Base-by-base conservation (phyloP, 2,329 filamentous ascomycete genomes). In the Reticulascus tulasneorum region DNA sequence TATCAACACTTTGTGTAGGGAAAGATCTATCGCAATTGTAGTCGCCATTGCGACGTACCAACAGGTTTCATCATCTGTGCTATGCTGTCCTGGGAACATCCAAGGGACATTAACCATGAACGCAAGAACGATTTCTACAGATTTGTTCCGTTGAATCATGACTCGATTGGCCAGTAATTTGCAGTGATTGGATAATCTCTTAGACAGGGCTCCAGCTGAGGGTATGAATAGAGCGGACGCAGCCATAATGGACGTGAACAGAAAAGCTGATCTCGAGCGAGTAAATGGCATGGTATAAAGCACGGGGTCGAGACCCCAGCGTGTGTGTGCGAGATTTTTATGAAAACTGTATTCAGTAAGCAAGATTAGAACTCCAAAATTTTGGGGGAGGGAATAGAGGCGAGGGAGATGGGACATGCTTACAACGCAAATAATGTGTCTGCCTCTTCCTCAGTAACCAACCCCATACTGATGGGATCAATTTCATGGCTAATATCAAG, bases 41-140 rank as follows among this genome's bases (percentile, higher is more conserved):
- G 83, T 64, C 2, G 83, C 82, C 62, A 82, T 79, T 2, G 81
- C 76, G 35, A 87, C 76, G 47, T 84, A 86, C 26, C 77, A 73
- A 39, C 81, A 85, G 0, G 83, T 85, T 48, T 86, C 82, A 42
- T 87, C 83, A 45, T 86, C 82, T 9, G 79, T 79, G 54, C 77
- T 81, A 49, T 83, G 78, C 40, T 74, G 63, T 3, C 79, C 79
- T 2, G 79, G 79, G 20, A 77, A 76, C 73, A 86, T 85, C 83
- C 83, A 87, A 0, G 83, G 83, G 7, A 87, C 74, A 42, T 86
- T 86, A 21, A 85, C 73, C 77, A 87, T 82, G 51, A 86, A 86
- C 0, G 79, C 83, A 2, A 87, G 62, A 0, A 87, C 78, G 37
- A 87, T 85, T 53, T 87, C 83, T 6, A 85, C 80, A 0, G 83